Evolutionary conservation across 768 basidiomycete genomes (phyloP), one percentile per base, ranked within the genome.

Genomic region (Hygrocybe punicea): DNA sequence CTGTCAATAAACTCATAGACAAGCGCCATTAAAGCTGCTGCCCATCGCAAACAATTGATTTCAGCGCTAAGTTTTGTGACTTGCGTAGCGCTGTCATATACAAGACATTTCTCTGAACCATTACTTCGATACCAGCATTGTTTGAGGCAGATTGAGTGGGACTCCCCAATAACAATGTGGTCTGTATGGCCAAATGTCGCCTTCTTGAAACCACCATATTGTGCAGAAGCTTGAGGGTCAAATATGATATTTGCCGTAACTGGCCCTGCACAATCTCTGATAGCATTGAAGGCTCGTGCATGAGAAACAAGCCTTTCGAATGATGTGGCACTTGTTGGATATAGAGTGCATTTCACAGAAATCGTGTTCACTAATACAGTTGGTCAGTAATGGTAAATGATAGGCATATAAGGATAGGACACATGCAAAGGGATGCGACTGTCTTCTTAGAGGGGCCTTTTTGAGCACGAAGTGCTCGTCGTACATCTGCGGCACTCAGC

Each of bases 21-120:
- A 17, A 65, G 48, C 23, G 54, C 52, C 54, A 65, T 44, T 19
- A 66, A 52, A 1, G 49, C 63, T 49, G 37, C 48, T 14, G 65
- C 65, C 67, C 65, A 68, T 11, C 57, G 58, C 23, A 65, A 49
- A 53, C 65, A 65, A 39, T 61, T 46, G n/a, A n/a, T n/a, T n/a
- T n/a, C n/a, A n/a, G n/a, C n/a, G n/a, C n/a, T n/a, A n/a, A n/a
- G n/a, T n/a, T 63, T 57, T 21, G 59, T 57, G 9, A 55, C 36
- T 59, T 68, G 67, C 21, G 19, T 62, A 3, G 33, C 23, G 1
- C 55, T 55, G 14, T 65, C 62, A 45, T 62, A 51, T 11, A 60
- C 60, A 19, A 63, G 44, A 25, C 59, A 40, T 37, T 14, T 4
- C 35, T 7, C 29, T 7, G 53, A 13, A 16, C 8, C 46, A 10